Base-by-base conservation (phyloP, 1,139 yeast species). In the Geotrichum carabidarum region DNA sequence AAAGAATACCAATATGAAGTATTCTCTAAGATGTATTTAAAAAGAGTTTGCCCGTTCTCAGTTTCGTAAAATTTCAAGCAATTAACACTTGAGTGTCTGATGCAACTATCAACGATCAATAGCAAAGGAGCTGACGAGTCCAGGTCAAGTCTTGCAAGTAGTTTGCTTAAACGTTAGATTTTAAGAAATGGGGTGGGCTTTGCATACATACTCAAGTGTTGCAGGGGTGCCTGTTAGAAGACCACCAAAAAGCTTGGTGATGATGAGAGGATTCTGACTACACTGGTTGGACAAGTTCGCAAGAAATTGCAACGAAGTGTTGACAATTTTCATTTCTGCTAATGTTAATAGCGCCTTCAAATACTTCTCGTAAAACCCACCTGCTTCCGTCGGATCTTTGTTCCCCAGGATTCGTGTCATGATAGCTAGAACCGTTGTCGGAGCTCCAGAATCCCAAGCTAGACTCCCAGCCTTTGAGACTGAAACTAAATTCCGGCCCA, bases 401-500 rank as follows among this genome's bases (percentile, higher is more conserved):
- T 12, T 14, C 7, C 46, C 51, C 2, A 48, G 11, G 3, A 51
- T 22, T 9, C 30, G 11, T 8, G 31, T 17, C n/a, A 51, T 41
- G 11, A 51, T 34, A 7, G 42, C 15, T 5, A 54, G 22, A 11
- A 17, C 17, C 8, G 12, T 9, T 9, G 15, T 36, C 4, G 57
- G 57, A 1, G 59, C 54, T 2, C 56, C 53, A 4, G 54, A 49
- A 9, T 52, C 52, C 59, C 59, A 59, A 1, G 64, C 64, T 7
- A 54, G 22, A 7, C 18, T 9, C 0, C 59, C 62, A 2, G 59
- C 60, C n/a, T 57, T 53, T 11, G 57, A 46, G 11, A 59, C 57
- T 31, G 62, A 56, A 3, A 58, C 65, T 2, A 63, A 56, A 37
- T 61, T 63, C 46, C 68, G 47, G 6, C 60, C 59, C 8, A 65